phyloP scores from a whole-genome alignment of 2,329 filamentous ascomycete species.

The Rutstroemia sp. region DNA sequence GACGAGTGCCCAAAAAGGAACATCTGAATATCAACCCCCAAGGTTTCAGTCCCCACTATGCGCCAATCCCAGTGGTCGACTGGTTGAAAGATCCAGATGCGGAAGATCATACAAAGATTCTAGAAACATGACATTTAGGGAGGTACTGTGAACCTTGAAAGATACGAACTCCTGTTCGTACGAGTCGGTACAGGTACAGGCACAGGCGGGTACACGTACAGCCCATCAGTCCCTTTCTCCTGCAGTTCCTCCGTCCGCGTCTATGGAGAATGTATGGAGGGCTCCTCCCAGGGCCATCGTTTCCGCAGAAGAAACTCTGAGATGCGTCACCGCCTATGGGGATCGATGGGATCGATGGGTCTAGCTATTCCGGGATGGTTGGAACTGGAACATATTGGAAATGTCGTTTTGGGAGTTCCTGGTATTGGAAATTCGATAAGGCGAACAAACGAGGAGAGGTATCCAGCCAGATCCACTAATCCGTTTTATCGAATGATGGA shows the following conservation, averaged over 20 bases:
- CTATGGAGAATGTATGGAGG: too few relatives aligned
- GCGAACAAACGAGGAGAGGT: background rate
- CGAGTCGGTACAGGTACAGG: background rate
- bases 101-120: constrained; percentile 4
- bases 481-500: too few relatives aligned
- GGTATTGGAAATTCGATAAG: background rate
- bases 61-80: background rate
- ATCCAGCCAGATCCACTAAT: background rate
- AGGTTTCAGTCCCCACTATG: background rate
- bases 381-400: background rate
- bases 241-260: too few relatives aligned
- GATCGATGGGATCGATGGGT: too few relatives aligned
- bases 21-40: background rate
- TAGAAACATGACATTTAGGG: constrained; percentile 6
- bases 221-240: background rate
- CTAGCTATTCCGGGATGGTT: background rate
- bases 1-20: too few relatives aligned
- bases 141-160: background rate
- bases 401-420: background rate
- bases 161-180: background rate
- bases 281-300: too few relatives aligned
- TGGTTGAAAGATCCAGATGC: background rate
- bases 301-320: too few relatives aligned
- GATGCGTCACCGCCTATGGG: too few relatives aligned
- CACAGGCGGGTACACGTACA: background rate